Evolutionary conservation across 2,329 filamentous ascomycete species (phyloP), one percentile per base, ranked within the genome.

Genomic region (Colletotrichum lindemuthianum): DNA sequence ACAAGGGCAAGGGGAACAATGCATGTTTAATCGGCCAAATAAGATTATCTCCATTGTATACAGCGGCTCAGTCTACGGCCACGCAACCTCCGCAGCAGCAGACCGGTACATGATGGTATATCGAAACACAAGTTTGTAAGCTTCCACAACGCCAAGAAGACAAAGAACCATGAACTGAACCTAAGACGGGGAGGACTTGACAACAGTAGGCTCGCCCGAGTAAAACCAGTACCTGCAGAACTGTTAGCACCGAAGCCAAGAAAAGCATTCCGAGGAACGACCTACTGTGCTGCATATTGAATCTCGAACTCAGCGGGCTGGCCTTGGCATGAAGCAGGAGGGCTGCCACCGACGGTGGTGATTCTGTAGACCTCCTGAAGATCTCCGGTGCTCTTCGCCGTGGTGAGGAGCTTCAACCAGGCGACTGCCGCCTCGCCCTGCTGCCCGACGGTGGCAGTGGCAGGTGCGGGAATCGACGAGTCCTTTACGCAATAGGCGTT

Each of bases 281-380:
- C 90, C 86, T 92, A 97, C 84, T 94, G 87, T 45, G 94, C 89
- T 37, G 92, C 84, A 78, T 98, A 97, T 72, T 94, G 83, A 12
- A 97, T 87, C 67, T 89, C 81, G 69, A 97, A 94, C 1, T 77
- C 73, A 10, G 83, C 81, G 0, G 82, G 75, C 82, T 88, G 83
- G 10, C 88, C 91, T 39, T 85, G 75, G 75, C 95, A 98, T 0
- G 88, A 91, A 33, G 85, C 81, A 0, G 94, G 94, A 2, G 93
- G 79, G 50, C 84, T 86, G 10, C 95, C 95, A 33, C 93, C 94
- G 1, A 90, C 93, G 10, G 95, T 98, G 71, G 92, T 85, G 48
- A 97, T 80, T 11, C 95, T 87, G 79, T 95, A 98, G 32, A 97
- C 89, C 74, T 93, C 88, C 74, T 89, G 86, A 69, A 92, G 86